Evolutionary conservation across 805 yeast species (phyloP).

Genomic region (Schwanniomyces vanrijiae): DNA sequence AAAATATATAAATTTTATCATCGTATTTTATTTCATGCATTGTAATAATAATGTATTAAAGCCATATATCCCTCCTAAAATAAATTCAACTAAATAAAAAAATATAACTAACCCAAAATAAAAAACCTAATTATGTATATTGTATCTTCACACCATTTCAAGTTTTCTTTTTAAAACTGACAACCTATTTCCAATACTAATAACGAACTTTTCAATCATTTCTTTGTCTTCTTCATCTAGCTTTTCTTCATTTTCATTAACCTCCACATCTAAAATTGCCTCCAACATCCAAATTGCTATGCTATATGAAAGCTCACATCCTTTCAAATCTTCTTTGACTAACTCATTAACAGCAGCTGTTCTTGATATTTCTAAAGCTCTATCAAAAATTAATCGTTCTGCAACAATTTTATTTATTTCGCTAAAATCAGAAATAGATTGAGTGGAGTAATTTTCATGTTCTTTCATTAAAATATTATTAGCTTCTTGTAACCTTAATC

Average conservation of each 20-base stretch:
- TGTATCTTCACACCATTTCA: slow-evolving; percentile 16
- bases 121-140: slow-evolving; percentile 1
- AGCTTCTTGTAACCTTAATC: slow-evolving; percentile 54
- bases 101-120: background rate
- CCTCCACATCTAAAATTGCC: slow-evolving; percentile 63
- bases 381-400: slow-evolving; percentile 84
- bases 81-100: background rate
- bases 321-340: slow-evolving; percentile 65
- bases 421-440: slow-evolving; percentile 2
- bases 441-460: slow-evolving; percentile 5
- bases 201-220: slow-evolving; percentile 78
- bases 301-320: slow-evolving; percentile 86
- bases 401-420: slow-evolving; percentile 48
- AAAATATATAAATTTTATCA: background rate
- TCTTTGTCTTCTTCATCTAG: slow-evolving; percentile 72
- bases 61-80: slow-evolving; percentile 1
- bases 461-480: slow-evolving; percentile 31
- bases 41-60: background rate
- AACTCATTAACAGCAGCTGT: slow-evolving; percentile 89
- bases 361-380: slow-evolving; percentile 91
- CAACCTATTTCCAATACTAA: slow-evolving; percentile 78
- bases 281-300: slow-evolving; percentile 96
- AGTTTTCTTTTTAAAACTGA: slow-evolving; percentile 64
- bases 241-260: slow-evolving; percentile 30
- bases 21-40: background rate